Conservation (phyloP, 495 filamentous ascomycete genomes). For the Neurospora sp. region DNA sequence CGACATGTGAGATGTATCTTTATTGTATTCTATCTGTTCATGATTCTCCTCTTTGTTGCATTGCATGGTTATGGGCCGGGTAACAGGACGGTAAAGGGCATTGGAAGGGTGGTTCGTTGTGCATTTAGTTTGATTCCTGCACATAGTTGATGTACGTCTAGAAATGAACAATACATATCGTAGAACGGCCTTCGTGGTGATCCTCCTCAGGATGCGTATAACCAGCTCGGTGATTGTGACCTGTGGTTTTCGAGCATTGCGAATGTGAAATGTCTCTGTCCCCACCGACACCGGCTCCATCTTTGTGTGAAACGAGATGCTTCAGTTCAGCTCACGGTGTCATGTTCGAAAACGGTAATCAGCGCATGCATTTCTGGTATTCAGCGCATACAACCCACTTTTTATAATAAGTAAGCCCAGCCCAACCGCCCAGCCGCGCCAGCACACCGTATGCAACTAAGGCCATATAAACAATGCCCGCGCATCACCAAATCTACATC, state of each 20-base stretch:
- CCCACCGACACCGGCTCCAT: neutral
- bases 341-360: too few species aligned
- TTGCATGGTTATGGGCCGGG: neutral
- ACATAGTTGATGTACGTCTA: neutral
- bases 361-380: too few species aligned
- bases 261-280: neutral
- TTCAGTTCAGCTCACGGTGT: neutral
- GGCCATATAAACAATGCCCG: too few species aligned
- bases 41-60: neutral
- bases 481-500: too few species aligned
- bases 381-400: too few species aligned
- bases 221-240: neutral
- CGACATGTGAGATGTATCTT: neutral
- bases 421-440: too few species aligned
- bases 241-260: neutral
- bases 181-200: neutral
- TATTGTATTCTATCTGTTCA: neutral
- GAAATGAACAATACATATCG: neutral
- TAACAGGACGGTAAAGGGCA: neutral
- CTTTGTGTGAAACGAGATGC: neutral
- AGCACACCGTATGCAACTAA: too few species aligned
- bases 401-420: too few species aligned
- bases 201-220: neutral
- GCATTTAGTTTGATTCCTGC: neutral
- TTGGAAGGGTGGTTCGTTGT: neutral